Conservation (phyloP, 257 asterid species). For the Solanum pinnatisectum region DNA sequence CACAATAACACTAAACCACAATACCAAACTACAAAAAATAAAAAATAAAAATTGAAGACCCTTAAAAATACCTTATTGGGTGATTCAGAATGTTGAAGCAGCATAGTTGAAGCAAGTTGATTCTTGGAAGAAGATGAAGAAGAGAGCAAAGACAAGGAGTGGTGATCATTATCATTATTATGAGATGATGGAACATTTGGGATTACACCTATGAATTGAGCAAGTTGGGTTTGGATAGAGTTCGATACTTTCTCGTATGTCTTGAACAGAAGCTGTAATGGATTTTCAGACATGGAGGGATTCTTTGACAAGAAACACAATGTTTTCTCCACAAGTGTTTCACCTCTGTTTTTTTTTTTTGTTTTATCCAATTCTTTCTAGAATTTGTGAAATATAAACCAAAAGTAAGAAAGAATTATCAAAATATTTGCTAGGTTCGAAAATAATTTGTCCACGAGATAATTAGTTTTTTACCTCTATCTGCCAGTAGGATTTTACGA, state of each 20-base stretch:
- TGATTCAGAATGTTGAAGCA: conserved; percentile 19
- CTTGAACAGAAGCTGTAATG: conserved; percentile 40
- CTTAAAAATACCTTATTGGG: conserved; percentile 26
- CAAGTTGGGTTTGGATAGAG: conserved; percentile 44
- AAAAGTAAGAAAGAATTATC: not conserved
- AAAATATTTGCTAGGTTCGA: no score
- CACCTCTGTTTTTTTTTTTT: not conserved
- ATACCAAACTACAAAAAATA: not conserved
- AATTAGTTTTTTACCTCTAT: accelerated
- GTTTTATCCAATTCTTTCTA: not conserved
- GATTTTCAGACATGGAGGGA: conserved; percentile 54
- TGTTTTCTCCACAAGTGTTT: not conserved
- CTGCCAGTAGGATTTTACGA: accelerated
- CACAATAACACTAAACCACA: not conserved
- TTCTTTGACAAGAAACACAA: not conserved
- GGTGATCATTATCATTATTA: not conserved
- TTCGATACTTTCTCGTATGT: conserved; percentile 34
- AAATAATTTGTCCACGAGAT: no score
- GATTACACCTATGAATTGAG: conserved; percentile 21
- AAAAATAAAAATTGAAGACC: not conserved
- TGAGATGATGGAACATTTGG: not conserved
- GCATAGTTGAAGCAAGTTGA: not conserved
- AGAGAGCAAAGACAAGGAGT: not conserved
- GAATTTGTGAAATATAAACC: not conserved
- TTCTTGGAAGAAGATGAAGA: conserved; percentile 10